Percentiles rank a stretch among this genome's conserved stretches.
These are phyloP conservation scores for Climacium dendroides DNA, from an alignment of 225 moss, liverwort and hornwort genomes.

Conservation along the genomic window DNA sequence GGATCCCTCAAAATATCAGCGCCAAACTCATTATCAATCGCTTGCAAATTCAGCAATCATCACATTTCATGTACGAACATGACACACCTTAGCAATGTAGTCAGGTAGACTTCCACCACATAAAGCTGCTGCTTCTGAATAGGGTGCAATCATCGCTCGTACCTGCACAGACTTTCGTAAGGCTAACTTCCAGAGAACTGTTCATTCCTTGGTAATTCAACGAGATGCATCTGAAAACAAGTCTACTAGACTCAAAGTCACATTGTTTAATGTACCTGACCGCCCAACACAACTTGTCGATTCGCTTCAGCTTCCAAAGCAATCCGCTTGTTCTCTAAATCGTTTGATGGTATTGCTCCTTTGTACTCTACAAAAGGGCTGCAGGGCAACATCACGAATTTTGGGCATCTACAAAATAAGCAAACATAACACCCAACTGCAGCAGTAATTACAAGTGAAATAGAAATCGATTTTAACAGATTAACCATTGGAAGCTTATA, in stretches of 20 bases:
- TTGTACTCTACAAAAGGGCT: conserved; percentile 88
- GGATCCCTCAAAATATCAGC: neutral
- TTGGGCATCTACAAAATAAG: neutral
- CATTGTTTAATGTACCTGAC: conserved; percentile 24
- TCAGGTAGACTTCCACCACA: conserved; percentile 67
- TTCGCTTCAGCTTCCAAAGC: conserved; percentile 66
- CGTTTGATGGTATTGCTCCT: conserved; percentile 37
- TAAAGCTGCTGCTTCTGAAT: conserved; percentile 54
- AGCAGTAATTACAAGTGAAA: neutral
- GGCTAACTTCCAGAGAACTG: neutral
- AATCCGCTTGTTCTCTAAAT: conserved; percentile 42
- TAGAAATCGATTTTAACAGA: neutral
- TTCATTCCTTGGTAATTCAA: neutral
- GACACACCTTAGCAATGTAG: conserved; percentile 49
- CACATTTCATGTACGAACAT: neutral
- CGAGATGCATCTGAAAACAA: neutral
- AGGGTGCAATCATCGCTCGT: conserved; percentile 33
- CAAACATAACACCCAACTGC: neutral
- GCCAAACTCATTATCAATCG: neutral
- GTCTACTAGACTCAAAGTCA: neutral
- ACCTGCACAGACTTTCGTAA: conserved; percentile 28
- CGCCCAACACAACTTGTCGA: conserved; percentile 34
- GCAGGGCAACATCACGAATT: neutral
- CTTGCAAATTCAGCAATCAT: neutral
- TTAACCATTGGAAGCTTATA: neutral